Conservation (phyloP, 495 filamentous ascomycete species). For the Cryomyces antarcticus region DNA sequence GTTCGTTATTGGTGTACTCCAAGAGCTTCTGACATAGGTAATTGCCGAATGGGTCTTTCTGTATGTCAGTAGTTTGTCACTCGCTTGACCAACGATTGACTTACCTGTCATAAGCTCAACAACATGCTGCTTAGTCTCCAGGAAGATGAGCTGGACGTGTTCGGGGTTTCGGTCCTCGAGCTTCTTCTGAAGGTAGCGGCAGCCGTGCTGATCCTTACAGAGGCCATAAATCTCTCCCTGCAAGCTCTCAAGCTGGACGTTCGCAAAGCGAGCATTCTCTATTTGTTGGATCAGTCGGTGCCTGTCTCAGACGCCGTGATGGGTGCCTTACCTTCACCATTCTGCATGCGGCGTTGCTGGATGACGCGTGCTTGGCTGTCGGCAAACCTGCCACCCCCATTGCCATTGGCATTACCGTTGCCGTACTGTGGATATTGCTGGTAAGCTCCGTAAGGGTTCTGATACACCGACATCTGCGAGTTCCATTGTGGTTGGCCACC, state of each 20-base stretch:
- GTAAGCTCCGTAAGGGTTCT: slow-evolving; percentile 30
- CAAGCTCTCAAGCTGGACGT: slow-evolving; percentile 57
- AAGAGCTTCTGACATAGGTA: slow-evolving; percentile 95
- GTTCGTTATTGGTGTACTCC: slow-evolving; percentile 79
- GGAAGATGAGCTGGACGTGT: slow-evolving; percentile 77
- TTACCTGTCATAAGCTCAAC: slow-evolving; percentile 85
- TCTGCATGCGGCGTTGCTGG: slow-evolving; percentile 42
- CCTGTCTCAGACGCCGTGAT: slow-evolving; percentile 13
- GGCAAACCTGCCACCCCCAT: slow-evolving; percentile 19
- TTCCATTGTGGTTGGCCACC: slow-evolving; percentile 22
- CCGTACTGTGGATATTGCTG: slow-evolving; percentile 21
- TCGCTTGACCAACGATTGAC: slow-evolving; percentile 2
- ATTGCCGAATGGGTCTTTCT: slow-evolving; percentile 81
- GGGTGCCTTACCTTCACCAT: slow-evolving; percentile 33
- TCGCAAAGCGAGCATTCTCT: slow-evolving; percentile 47
- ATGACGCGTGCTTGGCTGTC: slow-evolving; percentile 54
- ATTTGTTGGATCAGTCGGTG: slow-evolving; percentile 15
- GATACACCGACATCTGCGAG: slow-evolving; percentile 21
- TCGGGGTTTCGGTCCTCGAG: slow-evolving; percentile 75
- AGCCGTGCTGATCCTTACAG: slow-evolving; percentile 96
- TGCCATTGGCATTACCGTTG: neutral
- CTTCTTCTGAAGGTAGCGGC: slow-evolving; percentile 87
- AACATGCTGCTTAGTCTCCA: slow-evolving; percentile 76
- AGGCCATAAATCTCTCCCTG: slow-evolving; percentile 62
- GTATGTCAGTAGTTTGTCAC: neutral